A percentile compares a stretch with the other conserved stretches of the same genome.
Evolutionary conservation across 2,329 filamentous ascomycete species (phyloP).

Genomic region (Aspergillus sojae): DNA sequence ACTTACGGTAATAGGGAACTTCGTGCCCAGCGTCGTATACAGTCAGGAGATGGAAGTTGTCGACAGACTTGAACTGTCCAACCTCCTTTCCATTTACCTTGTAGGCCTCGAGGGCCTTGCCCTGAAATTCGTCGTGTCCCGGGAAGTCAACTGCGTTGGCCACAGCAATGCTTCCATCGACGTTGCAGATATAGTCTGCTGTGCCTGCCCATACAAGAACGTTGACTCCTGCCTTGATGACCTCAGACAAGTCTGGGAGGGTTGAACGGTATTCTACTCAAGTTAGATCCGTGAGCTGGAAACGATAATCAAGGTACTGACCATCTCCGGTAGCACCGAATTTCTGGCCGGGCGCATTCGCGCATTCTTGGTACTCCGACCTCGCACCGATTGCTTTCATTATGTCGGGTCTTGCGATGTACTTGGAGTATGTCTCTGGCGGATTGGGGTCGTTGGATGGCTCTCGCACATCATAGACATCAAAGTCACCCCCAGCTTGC

Average conservation of each 20-base stretch:
- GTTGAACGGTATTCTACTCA: conserved; percentile 47
- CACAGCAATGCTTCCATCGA: conserved; percentile 54
- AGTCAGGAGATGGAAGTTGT: conserved; percentile 54
- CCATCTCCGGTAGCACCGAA: conserved; percentile 48
- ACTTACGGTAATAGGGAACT: conserved; percentile 53
- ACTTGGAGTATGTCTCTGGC: conserved; percentile 46
- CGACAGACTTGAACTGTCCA: conserved; percentile 55
- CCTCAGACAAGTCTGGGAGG: conserved; percentile 45
- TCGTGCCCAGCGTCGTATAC: conserved; percentile 55
- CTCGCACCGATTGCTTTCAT: conserved; percentile 51
- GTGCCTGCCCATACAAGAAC: conserved; percentile 61
- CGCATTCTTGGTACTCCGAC: conserved; percentile 46
- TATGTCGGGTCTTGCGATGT: conserved; percentile 43
- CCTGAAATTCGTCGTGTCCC: conserved; percentile 45
- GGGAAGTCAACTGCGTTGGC: conserved; percentile 52
- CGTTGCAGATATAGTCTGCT: conserved; percentile 63
- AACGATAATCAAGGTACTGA: conserved; percentile 17
- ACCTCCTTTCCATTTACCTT: conserved; percentile 51
- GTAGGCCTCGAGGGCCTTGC: conserved; percentile 45
- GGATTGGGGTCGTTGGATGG: conserved; percentile 42
- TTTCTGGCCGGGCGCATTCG: conserved; percentile 38
- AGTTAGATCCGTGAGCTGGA: conserved; percentile 14
- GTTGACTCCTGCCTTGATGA: conserved; percentile 53
- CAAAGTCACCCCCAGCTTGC: conserved; percentile 27
- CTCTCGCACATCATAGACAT: conserved; percentile 51